phyloP scores from a whole-genome alignment of 805 yeast species.

The Cyberlindnera petersonii region DNA sequence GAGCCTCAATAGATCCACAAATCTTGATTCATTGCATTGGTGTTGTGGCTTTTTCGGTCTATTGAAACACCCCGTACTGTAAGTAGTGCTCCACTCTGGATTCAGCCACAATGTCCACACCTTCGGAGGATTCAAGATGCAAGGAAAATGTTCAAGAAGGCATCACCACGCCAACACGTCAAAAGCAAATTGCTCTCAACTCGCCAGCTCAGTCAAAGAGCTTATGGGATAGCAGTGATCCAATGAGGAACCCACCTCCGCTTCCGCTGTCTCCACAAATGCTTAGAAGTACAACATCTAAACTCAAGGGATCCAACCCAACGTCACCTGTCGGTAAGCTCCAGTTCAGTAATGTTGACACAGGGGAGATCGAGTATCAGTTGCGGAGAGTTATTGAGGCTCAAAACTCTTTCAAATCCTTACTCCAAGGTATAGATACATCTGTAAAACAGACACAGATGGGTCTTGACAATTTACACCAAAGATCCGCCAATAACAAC shows the following conservation, averaged over 20 bases:
- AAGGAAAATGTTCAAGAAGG: slow-evolving; percentile 21
- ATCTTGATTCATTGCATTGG: no score
- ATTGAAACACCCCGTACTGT: no score
- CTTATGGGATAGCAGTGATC: slow-evolving; percentile 40
- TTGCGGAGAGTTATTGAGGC: slow-evolving; percentile 28
- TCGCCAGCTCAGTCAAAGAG: slow-evolving; percentile 19
- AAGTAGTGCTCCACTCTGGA: background rate
- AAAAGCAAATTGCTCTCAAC: no score
- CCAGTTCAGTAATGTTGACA: slow-evolving; percentile 18
- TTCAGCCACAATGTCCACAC: background rate
- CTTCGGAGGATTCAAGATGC: slow-evolving; percentile 1
- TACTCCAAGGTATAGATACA: slow-evolving; percentile 26
- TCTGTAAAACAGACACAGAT: slow-evolving; percentile 28
- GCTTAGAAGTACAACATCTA: slow-evolving; percentile 25
- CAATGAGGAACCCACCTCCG: slow-evolving; percentile 38
- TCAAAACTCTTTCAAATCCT: slow-evolving; percentile 29
- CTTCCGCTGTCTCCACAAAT: slow-evolving; percentile 38
- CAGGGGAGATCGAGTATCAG: slow-evolving; percentile 26
- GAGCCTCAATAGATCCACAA: no score
- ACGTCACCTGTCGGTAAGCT: slow-evolving; percentile 24
- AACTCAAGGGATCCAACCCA: slow-evolving; percentile 11
- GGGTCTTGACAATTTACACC: slow-evolving; percentile 26
- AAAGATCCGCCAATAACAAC: slow-evolving; percentile 28
- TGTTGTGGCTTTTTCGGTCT: no score
- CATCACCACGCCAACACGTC: slow-evolving; percentile 5